These are phyloP conservation scores for Antrodiella citrinella DNA, from an alignment of 768 basidiomycete species.

Conservation along the genomic window DNA sequence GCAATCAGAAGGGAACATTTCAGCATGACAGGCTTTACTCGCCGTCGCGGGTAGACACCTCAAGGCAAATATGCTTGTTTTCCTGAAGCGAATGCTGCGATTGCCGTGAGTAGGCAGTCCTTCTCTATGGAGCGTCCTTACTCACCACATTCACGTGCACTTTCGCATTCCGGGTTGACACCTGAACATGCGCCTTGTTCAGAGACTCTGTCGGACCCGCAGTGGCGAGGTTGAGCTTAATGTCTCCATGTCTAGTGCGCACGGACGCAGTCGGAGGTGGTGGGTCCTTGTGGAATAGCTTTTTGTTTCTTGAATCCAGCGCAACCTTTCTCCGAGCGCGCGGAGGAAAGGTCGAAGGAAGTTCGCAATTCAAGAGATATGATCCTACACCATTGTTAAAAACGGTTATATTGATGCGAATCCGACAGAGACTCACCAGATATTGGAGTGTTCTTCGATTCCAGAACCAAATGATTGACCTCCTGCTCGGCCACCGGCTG, in stretches of 20 bases:
- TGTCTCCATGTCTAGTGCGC: constrained; percentile 16
- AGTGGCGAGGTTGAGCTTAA: constrained; percentile 18
- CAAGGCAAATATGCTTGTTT: constrained; percentile 11
- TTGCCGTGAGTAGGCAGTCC: not conserved
- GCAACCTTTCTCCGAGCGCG: not conserved
- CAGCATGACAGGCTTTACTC: not conserved
- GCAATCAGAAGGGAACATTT: not conserved
- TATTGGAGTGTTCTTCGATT: constrained; percentile 17
- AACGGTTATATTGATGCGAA: no score
- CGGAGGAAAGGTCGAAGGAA: constrained; percentile 1
- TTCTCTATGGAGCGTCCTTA: not conserved
- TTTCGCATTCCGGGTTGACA: constrained; percentile 13
- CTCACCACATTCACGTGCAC: constrained; percentile 18
- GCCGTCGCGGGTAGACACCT: constrained; percentile 8
- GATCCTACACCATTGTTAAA: constrained; percentile 1
- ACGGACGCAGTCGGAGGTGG: constrained; percentile 16
- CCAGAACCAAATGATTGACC: constrained; percentile 19
- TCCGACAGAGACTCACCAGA: constrained; percentile 8
- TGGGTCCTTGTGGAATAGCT: constrained; percentile 4
- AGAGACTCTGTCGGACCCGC: constrained; percentile 5
- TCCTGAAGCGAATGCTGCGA: constrained; percentile 9
- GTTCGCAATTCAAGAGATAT: constrained; percentile 9
- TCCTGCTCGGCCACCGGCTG: constrained; percentile 16
- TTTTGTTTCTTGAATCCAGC: constrained; percentile 1
- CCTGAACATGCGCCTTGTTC: constrained; percentile 10